A percentile compares a stretch with the other conserved stretches of the same genome.
Conservation (phyloP, 1,284 basidiomycete species). For the Cryptococcus amylolentus region DNA sequence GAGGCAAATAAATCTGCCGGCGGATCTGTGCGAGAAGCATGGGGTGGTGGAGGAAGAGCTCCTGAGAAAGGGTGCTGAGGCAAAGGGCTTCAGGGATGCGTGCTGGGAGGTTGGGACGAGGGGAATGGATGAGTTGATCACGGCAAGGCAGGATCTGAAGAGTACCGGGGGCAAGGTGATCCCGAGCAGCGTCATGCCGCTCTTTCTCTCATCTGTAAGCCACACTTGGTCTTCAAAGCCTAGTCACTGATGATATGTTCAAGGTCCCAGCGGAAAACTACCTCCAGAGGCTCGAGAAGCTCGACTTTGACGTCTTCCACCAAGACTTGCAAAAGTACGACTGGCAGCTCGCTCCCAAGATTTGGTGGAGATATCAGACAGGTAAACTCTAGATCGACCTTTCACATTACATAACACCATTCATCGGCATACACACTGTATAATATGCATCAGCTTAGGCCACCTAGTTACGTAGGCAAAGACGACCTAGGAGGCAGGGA, state of each 20-base stretch:
- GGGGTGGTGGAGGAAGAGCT: constrained; percentile 82
- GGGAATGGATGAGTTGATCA: constrained; percentile 85
- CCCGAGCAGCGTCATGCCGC: constrained; percentile 64
- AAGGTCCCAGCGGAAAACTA: constrained; percentile 73
- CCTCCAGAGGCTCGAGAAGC: constrained; percentile 68
- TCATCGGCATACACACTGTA: too few species aligned
- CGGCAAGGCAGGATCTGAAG: constrained; percentile 73
- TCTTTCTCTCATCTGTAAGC: constrained; percentile 75
- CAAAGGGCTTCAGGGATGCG: constrained; percentile 57
- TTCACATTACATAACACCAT: not conserved
- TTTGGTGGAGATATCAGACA: constrained; percentile 65
- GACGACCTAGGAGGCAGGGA: too few species aligned
- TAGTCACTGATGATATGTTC: not conserved
- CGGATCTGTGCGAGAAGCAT: constrained; percentile 75
- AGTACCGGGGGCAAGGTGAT: constrained; percentile 59
- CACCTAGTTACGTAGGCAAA: too few species aligned
- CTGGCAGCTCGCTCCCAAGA: constrained; percentile 80
- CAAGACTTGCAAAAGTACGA: constrained; percentile 66
- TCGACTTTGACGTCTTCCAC: constrained; percentile 79
- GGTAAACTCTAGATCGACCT: constrained; percentile 40
- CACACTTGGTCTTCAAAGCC: constrained; percentile 4
- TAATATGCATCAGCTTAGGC: too few species aligned
- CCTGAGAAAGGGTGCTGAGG: constrained; percentile 65
- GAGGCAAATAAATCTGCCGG: constrained; percentile 73
- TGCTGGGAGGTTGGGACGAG: constrained; percentile 84